Evolutionary conservation across 352 stramenopile species (phyloP).

Genomic region (Phytophthora citricola): DNA sequence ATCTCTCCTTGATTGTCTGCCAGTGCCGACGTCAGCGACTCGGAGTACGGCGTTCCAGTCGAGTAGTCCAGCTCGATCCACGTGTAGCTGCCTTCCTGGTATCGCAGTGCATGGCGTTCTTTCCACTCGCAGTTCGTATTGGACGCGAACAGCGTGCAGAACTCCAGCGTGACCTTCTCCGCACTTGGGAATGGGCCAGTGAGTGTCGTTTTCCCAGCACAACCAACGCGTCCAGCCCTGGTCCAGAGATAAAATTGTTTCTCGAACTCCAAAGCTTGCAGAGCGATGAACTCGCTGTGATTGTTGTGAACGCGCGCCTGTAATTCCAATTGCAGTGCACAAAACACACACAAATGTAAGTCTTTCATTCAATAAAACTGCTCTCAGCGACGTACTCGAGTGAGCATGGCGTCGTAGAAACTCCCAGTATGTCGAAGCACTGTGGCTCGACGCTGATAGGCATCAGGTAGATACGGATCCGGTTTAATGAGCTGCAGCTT

Average conservation of each 20-base stretch:
- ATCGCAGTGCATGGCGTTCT: constrained; percentile 54
- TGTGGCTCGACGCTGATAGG: constrained; percentile 44
- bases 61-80: constrained; percentile 77
- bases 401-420: constrained; percentile 72
- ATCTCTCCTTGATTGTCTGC: constrained; percentile 41
- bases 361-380: constrained; percentile 16
- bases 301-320: constrained; percentile 67
- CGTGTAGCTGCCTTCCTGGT: constrained; percentile 72
- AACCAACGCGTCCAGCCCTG: constrained; percentile 52
- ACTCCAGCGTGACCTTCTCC: constrained; percentile 53
- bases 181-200: constrained; percentile 44
- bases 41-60: constrained; percentile 49
- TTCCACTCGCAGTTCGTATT: constrained; percentile 68
- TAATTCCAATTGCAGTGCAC: background rate
- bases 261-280: constrained; percentile 64
- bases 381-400: constrained; percentile 43
- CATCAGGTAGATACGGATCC: constrained; percentile 56
- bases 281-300: constrained; percentile 70
- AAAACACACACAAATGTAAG: constrained; percentile 9
- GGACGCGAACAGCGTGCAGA: constrained; percentile 51
- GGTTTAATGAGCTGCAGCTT: constrained; percentile 49
- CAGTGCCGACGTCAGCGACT: constrained; percentile 46
- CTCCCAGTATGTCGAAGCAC: constrained; percentile 49
- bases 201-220: constrained; percentile 51
- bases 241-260: constrained; percentile 64